These are phyloP conservation scores for Metschnikowia picachoensis DNA, from an alignment of 805 yeast species.

Conservation along the genomic window DNA sequence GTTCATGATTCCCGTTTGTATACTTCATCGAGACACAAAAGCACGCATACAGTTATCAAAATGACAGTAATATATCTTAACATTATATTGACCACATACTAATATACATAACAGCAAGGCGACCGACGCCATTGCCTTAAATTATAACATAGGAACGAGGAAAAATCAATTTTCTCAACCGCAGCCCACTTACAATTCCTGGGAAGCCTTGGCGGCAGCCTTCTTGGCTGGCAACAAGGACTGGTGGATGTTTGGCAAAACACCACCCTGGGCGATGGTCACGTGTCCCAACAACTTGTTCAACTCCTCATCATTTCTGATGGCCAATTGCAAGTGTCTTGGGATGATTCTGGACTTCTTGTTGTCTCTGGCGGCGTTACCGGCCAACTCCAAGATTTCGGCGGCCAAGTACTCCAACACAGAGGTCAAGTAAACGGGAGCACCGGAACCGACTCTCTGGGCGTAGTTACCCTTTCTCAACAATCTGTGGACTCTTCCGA, in stretches of 20 bases:
- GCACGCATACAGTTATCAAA: background rate
- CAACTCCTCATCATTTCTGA: slow-evolving; percentile 51
- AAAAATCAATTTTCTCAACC: slow-evolving; percentile 19
- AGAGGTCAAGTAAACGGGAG: slow-evolving; percentile 49
- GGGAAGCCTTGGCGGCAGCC: slow-evolving; percentile 22
- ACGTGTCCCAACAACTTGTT: slow-evolving; percentile 61
- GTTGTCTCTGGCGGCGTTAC: slow-evolving; percentile 63
- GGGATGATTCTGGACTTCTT: slow-evolving; percentile 76
- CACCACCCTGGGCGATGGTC: slow-evolving; percentile 52
- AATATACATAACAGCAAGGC: slow-evolving; percentile 22
- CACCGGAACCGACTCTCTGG: slow-evolving; percentile 51
- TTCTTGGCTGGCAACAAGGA: slow-evolving; percentile 40
- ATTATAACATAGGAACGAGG: slow-evolving; percentile 20
- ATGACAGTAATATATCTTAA: slow-evolving; percentile 12
- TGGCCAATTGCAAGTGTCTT: slow-evolving; percentile 50
- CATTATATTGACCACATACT: slow-evolving; percentile 24
- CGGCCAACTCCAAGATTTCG: slow-evolving; percentile 49
- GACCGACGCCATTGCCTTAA: slow-evolving; percentile 18
- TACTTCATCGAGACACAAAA: too few species aligned
- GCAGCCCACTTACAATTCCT: slow-evolving; percentile 21
- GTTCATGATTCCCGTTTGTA: too few species aligned
- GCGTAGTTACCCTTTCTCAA: slow-evolving; percentile 50
- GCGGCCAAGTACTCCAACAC: slow-evolving; percentile 49
- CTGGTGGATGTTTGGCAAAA: slow-evolving; percentile 48
- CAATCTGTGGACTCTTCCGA: slow-evolving; percentile 49